phyloP scores from a whole-genome alignment of 2,329 filamentous ascomycete species.

The Stylonectria norvegica region DNA sequence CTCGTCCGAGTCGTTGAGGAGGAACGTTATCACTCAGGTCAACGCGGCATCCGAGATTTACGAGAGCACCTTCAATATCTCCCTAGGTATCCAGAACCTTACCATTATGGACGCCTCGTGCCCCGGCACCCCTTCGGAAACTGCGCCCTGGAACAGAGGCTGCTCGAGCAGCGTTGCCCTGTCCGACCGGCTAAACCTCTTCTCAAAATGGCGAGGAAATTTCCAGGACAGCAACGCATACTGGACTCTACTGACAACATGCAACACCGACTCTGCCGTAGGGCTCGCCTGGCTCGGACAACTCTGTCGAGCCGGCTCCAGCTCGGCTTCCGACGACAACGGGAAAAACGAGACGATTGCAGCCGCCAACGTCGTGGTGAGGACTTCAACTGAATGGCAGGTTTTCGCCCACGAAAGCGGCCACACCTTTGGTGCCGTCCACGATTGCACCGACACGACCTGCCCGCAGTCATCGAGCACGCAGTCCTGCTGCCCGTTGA shows the following conservation, averaged over 20 bases:
- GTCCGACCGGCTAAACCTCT: slow-evolving; percentile 75
- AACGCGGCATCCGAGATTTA: slow-evolving; percentile 86
- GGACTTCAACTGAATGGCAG: slow-evolving; percentile 84
- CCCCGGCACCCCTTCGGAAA: slow-evolving; percentile 61
- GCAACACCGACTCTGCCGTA: slow-evolving; percentile 78
- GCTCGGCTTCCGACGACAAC: slow-evolving; percentile 46
- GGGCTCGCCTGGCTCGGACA: slow-evolving; percentile 92
- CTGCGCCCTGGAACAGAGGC: slow-evolving; percentile 78
- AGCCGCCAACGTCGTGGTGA: slow-evolving; percentile 85
- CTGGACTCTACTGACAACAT: slow-evolving; percentile 85
- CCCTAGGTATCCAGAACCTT: slow-evolving; percentile 82
- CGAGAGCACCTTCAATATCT: slow-evolving; percentile 91
- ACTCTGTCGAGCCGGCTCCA: slow-evolving; percentile 64
- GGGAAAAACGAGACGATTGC: slow-evolving; percentile 68
- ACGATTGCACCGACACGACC: slow-evolving; percentile 74
- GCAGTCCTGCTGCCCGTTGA: slow-evolving; percentile 76
- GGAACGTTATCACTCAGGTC: slow-evolving; percentile 78
- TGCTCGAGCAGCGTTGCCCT: slow-evolving; percentile 66
- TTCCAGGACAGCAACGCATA: slow-evolving; percentile 80
- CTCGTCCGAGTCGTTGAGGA: slow-evolving; percentile 55
- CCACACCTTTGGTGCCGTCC: slow-evolving; percentile 92
- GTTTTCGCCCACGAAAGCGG: slow-evolving; percentile 92
- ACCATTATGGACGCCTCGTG: slow-evolving; percentile 74
- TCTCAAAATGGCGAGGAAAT: slow-evolving; percentile 82
- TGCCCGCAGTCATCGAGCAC: slow-evolving; percentile 60